These are phyloP conservation scores for Streptanthus diversifolius DNA, from an alignment of 345 rosid species.

Conservation along the genomic window DNA sequence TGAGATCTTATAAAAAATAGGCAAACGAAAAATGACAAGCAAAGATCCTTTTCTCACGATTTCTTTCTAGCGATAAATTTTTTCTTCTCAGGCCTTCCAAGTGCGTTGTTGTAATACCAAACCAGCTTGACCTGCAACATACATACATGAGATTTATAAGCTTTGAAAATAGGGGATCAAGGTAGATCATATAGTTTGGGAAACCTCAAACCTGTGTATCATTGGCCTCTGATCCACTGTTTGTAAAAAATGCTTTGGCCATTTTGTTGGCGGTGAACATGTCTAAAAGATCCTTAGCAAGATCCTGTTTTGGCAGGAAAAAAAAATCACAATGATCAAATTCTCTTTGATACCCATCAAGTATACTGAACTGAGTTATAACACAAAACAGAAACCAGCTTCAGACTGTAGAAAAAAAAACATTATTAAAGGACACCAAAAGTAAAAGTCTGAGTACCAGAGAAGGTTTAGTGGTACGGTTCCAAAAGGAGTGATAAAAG, in stretches of 20 bases:
- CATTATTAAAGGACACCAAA: neutral
- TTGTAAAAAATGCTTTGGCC: constrained; percentile 88
- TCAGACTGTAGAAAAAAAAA: neutral
- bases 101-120: constrained; percentile 88
- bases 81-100: constrained; percentile 80
- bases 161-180: neutral
- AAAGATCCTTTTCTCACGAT: constrained; percentile 41
- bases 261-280: constrained; percentile 78
- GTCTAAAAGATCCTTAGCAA: constrained; percentile 82
- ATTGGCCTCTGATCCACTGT: constrained; percentile 97
- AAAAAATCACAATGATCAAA: constrained; percentile 12
- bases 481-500: constrained; percentile 97
- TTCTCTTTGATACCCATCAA: neutral
- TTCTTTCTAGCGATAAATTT: constrained; percentile 72
- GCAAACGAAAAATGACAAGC: neutral
- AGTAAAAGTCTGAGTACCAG: constrained; percentile 46
- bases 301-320: constrained; percentile 59
- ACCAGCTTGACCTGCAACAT: constrained; percentile 74
- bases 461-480: constrained; percentile 93
- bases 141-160: constrained; percentile 13
- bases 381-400: neutral
- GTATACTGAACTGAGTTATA: neutral
- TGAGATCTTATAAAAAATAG: neutral
- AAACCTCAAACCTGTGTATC: constrained; percentile 93
- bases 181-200: neutral